These are phyloP conservation scores for Bretziella fagacearum DNA, from an alignment of 2,329 filamentous ascomycete genomes.

Conservation along the genomic window DNA sequence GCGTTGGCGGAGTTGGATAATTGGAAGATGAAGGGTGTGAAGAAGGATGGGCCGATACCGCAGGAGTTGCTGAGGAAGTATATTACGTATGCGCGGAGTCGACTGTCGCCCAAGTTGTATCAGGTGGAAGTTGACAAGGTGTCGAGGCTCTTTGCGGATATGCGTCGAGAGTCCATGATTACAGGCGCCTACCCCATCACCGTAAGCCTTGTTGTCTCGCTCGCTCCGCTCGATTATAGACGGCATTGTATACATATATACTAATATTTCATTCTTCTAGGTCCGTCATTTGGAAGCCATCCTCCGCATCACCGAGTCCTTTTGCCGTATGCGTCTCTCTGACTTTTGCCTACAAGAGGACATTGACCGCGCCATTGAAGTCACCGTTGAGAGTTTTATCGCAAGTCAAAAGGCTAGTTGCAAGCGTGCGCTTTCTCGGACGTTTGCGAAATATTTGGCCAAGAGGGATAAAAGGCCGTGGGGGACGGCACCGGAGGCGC, in stretches of 20 bases:
- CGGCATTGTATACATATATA: constrained; percentile 3
- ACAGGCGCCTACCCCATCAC: constrained; percentile 97
- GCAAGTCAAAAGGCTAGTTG: constrained; percentile 92
- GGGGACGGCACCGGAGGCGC: constrained; percentile 7
- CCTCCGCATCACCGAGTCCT: constrained; percentile 84
- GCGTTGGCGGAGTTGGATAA: constrained; percentile 19
- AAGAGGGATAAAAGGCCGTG: constrained; percentile 23
- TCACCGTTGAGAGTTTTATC: constrained; percentile 91
- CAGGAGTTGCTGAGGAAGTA: constrained; percentile 91
- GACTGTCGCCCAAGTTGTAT: constrained; percentile 79
- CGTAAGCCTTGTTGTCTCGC: constrained; percentile 43
- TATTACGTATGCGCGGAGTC: constrained; percentile 85
- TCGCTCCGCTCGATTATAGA: neutral
- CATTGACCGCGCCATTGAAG: constrained; percentile 91
- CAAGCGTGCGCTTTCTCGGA: constrained; percentile 85
- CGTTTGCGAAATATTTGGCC: constrained; percentile 84
- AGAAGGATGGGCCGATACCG: constrained; percentile 54
- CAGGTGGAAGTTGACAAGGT: constrained; percentile 98
- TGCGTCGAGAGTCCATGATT: constrained; percentile 80
- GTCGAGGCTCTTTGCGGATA: constrained; percentile 82
- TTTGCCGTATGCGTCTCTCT: constrained; percentile 94
- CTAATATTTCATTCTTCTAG: constrained; percentile 28
- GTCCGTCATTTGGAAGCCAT: constrained; percentile 96
- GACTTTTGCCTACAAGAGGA: constrained; percentile 84
- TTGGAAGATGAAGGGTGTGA: constrained; percentile 17